Evolutionary conservation across 2,329 filamentous ascomycete genomes (phyloP).

Genomic region (Dryadomyces quercus-mongolicae): DNA sequence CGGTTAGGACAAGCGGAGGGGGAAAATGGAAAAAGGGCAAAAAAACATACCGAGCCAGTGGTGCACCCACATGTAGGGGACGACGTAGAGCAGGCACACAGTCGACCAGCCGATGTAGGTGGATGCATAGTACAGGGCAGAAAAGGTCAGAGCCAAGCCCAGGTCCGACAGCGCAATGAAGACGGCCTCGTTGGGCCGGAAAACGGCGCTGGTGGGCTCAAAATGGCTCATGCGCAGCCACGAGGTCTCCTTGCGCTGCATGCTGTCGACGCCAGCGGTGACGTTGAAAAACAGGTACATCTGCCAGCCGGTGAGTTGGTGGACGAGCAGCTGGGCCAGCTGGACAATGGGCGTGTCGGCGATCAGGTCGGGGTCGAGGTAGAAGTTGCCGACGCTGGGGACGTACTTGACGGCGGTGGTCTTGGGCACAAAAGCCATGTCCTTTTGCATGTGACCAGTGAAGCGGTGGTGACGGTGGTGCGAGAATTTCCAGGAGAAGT

Average conservation of each 20-base stretch:
- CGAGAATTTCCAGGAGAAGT: constrained; percentile 99
- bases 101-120: constrained; percentile 74
- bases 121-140: constrained; percentile 54
- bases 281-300: constrained; percentile 85
- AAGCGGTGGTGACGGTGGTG: constrained; percentile 99
- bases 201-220: constrained; percentile 75
- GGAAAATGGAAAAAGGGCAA: background rate
- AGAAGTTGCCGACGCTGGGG: constrained; percentile 83
- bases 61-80: constrained; percentile 96
- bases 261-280: constrained; percentile 87
- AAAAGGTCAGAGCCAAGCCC: constrained; percentile 54
- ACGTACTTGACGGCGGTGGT: constrained; percentile 70
- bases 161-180: constrained; percentile 79
- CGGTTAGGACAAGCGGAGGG: background rate
- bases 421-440: constrained; percentile 96
- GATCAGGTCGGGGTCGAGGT: constrained; percentile 60
- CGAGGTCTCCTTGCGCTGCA: constrained; percentile 76
- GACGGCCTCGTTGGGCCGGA: constrained; percentile 81
- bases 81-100: constrained; percentile 83
- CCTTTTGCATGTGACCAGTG: constrained; percentile 89
- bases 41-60: constrained; percentile 82
- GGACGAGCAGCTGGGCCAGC: constrained; percentile 43
- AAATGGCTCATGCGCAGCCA: constrained; percentile 85
- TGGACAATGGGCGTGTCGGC: constrained; percentile 48
- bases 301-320: constrained; percentile 89